These are phyloP conservation scores for Pseudogymnoascus sp. DNA, from an alignment of 2,329 filamentous ascomycete genomes.

Conservation along the genomic window DNA sequence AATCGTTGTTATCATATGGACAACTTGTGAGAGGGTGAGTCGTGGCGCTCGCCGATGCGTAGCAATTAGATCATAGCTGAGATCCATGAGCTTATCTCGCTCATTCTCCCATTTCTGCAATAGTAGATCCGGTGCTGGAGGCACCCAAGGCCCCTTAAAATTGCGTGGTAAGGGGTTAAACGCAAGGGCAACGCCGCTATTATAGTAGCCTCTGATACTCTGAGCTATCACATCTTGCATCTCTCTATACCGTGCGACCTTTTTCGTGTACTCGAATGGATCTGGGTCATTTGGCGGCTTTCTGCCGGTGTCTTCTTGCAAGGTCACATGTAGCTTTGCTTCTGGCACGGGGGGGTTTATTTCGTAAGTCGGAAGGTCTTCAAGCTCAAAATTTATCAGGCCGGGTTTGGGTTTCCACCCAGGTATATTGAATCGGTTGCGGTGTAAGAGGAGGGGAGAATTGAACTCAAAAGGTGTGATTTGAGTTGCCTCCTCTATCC, in stretches of 20 bases:
- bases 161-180: neutral
- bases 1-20: neutral
- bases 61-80: neutral
- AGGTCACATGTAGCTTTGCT: conserved; percentile 1
- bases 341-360: neutral
- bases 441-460: neutral
- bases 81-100: neutral
- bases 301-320: neutral
- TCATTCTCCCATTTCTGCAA: neutral
- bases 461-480: conserved; percentile 3
- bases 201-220: neutral
- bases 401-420: neutral
- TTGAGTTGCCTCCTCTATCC: neutral
- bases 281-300: neutral
- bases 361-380: neutral
- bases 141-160: neutral
- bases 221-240: neutral
- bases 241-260: neutral
- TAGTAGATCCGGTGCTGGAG: neutral
- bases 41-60: neutral
- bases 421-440: neutral
- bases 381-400: neutral
- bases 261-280: conserved; percentile 1
- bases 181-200: neutral
- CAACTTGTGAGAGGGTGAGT: neutral